Conservation (phyloP, 805 yeast genomes). For the Candida tibetensis region DNA sequence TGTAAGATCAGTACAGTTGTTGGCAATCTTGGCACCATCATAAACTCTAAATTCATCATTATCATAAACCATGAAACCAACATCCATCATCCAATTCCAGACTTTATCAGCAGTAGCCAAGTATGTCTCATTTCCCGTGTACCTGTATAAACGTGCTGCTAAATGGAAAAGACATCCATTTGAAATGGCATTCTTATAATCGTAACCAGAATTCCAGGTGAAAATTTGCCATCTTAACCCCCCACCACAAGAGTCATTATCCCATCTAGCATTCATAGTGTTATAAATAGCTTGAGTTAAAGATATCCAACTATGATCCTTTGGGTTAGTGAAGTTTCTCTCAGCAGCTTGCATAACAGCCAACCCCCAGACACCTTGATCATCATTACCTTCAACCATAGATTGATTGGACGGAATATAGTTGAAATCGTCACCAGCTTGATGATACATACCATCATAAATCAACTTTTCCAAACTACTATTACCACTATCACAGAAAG, state of each 20-base stretch:
- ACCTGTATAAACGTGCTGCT: constrained; percentile 84
- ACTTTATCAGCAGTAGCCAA: constrained; percentile 69
- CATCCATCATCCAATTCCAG: constrained; percentile 75
- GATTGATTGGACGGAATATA: constrained; percentile 47
- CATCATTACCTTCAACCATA: constrained; percentile 49
- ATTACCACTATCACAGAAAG: constrained; percentile 36
- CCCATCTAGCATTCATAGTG: constrained; percentile 92
- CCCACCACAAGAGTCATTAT: constrained; percentile 66
- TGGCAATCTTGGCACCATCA: constrained; percentile 57
- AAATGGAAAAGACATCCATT: constrained; percentile 87
- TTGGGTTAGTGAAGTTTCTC: constrained; percentile 48
- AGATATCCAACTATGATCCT: constrained; percentile 72
- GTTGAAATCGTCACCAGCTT: constrained; percentile 40
- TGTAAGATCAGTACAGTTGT: constrained; percentile 50
- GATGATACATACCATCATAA: constrained; percentile 41
- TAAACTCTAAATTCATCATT: constrained; percentile 35
- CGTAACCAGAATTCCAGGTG: constrained; percentile 91
- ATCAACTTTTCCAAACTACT: constrained; percentile 27
- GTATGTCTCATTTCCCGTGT: constrained; percentile 71
- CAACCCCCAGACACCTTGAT: constrained; percentile 53
- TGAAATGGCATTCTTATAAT: constrained; percentile 88
- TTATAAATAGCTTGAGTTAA: constrained; percentile 88
- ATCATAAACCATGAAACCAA: constrained; percentile 15
- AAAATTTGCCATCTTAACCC: constrained; percentile 97
- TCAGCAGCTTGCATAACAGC: constrained; percentile 47